phyloP scores from a whole-genome alignment of 2,329 filamentous ascomycete genomes.

The Diaporthe sp. region DNA sequence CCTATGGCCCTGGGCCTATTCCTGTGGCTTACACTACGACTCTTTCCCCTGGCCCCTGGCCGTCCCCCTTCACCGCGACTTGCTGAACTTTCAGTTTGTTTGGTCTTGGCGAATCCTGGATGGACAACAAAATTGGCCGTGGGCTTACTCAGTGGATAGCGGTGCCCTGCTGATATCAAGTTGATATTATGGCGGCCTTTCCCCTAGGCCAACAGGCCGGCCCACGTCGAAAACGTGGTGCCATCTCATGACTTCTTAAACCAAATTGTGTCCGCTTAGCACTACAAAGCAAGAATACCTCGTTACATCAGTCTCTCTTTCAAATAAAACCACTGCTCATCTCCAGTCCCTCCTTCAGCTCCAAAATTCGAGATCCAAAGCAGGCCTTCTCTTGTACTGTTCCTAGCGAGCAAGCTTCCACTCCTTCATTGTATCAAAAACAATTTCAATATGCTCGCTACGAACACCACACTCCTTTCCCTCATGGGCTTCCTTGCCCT shows the following conservation, averaged over 20 bases:
- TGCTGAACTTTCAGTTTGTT: neutral
- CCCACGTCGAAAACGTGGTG: neutral
- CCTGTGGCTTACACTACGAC: constrained; percentile 23
- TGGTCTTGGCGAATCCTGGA: neutral
- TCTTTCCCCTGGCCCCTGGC: neutral
- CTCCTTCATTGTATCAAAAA: neutral
- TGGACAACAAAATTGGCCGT: neutral
- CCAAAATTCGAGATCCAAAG: neutral
- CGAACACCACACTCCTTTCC: constrained; percentile 19
- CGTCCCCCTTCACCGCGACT: neutral
- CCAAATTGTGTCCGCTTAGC: neutral
- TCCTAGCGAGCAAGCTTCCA: constrained; percentile 9
- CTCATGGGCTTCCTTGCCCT: constrained; percentile 34
- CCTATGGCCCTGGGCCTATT: neutral
- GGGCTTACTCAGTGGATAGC: neutral
- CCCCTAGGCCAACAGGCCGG: neutral
- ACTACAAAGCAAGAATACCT: neutral
- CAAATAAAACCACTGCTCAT: neutral
- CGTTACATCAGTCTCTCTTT: constrained; percentile 4
- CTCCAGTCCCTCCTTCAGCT: neutral
- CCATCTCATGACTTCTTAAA: constrained; percentile 7
- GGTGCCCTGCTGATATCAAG: neutral
- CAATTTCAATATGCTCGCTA: neutral
- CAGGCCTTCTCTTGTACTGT: constrained; percentile 15
- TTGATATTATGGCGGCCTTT: constrained; percentile 17